Conservation (phyloP, 768 basidiomycete genomes). For the Tulasnella sp. region DNA sequence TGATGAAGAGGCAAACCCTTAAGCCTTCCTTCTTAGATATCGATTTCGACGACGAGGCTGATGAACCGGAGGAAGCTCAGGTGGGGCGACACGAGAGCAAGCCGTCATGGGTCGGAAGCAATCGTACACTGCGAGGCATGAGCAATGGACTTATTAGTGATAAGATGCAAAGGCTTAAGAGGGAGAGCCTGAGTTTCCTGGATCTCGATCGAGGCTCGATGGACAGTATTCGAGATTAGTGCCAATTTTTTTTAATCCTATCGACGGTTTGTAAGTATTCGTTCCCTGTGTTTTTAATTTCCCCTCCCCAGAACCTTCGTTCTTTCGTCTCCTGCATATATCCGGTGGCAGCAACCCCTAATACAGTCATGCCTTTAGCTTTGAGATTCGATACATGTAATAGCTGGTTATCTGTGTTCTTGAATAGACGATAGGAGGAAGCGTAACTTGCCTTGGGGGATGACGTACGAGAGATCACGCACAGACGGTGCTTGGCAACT, state of each 20-base stretch:
- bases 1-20: conserved; percentile 11
- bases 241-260: conserved; percentile 3
- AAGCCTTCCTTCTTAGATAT: conserved; percentile 16
- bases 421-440: too few relatives aligned
- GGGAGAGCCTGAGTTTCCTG: conserved; percentile 9
- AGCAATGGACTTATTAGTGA: too few relatives aligned
- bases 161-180: too few relatives aligned
- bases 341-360: neutral
- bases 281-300: neutral
- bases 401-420: neutral
- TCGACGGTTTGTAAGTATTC: neutral
- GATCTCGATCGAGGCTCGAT: conserved; percentile 9
- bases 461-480: too few relatives aligned
- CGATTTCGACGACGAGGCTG: conserved; percentile 8
- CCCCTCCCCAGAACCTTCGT: too few relatives aligned
- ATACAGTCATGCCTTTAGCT: neutral
- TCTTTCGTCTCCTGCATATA: too few relatives aligned
- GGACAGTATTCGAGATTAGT: conserved; percentile 12
- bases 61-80: conserved; percentile 3
- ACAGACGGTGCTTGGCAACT: too few relatives aligned
- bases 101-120: neutral
- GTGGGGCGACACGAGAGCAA: neutral
- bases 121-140: too few relatives aligned
- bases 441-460: too few relatives aligned
- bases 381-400: too few relatives aligned